These are phyloP conservation scores for Luffa acutangula DNA, from an alignment of 306 rosid species.

Conservation along the genomic window DNA sequence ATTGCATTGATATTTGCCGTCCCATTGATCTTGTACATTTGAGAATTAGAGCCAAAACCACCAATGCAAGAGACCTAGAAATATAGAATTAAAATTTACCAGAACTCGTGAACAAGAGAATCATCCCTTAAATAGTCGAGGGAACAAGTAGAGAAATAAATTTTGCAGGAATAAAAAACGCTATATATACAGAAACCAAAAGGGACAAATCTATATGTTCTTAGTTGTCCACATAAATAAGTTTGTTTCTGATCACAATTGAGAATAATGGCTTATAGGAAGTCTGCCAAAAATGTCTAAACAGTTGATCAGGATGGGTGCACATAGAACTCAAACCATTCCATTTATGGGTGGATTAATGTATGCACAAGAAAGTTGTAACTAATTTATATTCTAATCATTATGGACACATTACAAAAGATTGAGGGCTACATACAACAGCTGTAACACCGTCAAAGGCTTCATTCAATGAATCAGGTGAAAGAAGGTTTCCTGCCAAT, in stretches of 20 bases:
- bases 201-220: neutral
- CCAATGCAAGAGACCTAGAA: slow-evolving; percentile 88
- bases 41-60: slow-evolving; percentile 90
- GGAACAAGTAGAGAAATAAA: neutral
- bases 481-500: slow-evolving; percentile 74
- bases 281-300: neutral
- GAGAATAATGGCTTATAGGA: neutral
- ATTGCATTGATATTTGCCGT: slow-evolving; percentile 95
- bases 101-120: neutral
- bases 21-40: slow-evolving; percentile 94
- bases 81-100: neutral
- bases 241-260: neutral
- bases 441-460: slow-evolving; percentile 78
- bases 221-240: neutral
- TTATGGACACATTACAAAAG: neutral
- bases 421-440: slow-evolving; percentile 49
- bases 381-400: neutral
- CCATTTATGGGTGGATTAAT: neutral
- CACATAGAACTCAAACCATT: neutral
- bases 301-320: neutral
- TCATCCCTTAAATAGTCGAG: neutral
- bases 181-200: neutral
- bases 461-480: slow-evolving; percentile 68
- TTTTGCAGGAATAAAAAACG: neutral
- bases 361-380: neutral